A percentile compares a stretch with the other conserved stretches of the same genome.
Conservation (phyloP, 805 yeast genomes). For the Candida oleophila region DNA sequence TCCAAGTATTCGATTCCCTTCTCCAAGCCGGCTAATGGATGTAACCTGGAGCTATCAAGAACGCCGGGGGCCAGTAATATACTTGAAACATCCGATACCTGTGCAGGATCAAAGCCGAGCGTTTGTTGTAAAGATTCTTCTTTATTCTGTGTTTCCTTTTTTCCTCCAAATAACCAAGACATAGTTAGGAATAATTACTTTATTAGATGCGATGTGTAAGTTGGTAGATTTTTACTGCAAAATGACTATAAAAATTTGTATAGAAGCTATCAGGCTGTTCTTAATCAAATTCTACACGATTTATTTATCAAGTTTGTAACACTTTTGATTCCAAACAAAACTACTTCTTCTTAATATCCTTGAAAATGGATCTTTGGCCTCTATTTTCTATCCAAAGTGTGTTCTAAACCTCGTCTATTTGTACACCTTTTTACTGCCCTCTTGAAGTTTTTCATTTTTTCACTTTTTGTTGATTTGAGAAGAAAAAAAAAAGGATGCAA, state of each 20-base stretch:
- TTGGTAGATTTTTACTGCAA: neutral
- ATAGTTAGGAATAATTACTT: constrained; percentile 14
- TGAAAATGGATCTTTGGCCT: too few species aligned
- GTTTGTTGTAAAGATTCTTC: constrained; percentile 25
- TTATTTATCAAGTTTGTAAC: too few species aligned
- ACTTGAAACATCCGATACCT: constrained; percentile 61
- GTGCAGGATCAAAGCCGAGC: constrained; percentile 65
- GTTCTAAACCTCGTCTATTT: too few species aligned
- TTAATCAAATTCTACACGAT: too few species aligned
- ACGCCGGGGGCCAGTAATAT: constrained; percentile 60
- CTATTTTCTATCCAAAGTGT: too few species aligned
- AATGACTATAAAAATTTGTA: neutral
- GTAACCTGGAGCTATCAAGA: constrained; percentile 71
- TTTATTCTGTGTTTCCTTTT: constrained; percentile 19
- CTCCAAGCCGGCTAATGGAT: constrained; percentile 91
- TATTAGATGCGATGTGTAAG: neutral
- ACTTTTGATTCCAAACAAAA: too few species aligned
- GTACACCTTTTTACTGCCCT: neutral
- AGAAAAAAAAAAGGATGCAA: neutral
- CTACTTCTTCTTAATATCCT: too few species aligned
- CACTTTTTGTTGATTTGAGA: constrained; percentile 1
- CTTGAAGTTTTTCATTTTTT: constrained; percentile 1
- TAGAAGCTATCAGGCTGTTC: too few species aligned
- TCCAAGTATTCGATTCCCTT: constrained; percentile 88
- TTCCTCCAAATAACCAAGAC: constrained; percentile 55